Base-by-base conservation (phyloP, 148 eudicot genomes). In the Agrostemma githago region DNA sequence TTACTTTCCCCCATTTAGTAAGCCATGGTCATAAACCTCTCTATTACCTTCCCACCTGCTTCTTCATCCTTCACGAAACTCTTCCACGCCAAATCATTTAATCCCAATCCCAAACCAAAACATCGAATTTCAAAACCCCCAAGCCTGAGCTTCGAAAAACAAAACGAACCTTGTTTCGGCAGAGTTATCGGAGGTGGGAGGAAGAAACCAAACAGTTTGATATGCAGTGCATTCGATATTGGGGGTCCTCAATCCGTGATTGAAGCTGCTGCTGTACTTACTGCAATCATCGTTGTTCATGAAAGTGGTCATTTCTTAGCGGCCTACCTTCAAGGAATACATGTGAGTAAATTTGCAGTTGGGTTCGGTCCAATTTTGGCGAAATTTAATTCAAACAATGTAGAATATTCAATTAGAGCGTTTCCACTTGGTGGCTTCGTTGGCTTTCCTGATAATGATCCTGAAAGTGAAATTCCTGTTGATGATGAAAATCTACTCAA, bases 391-490 rank as follows among this genome's bases (percentile, higher is more conserved):
- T 82, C 94, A 5, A 88, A 96, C 8, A 92, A 92, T 77, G 99
- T 96, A 2, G 99, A 96, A 85, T 96, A 90, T 68, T 96, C 99
- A 4, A 51, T 96, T 77, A 85, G 99, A 77, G 97, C 99, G 41
- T 81, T 96, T 83, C 99, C 97, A 48, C 89, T 96, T 8, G 97
- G 97, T 73, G 99, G 99, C 1, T 96, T 92, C 85, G 99, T 96
- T 83, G 99, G 92, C 3, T 96, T 92, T 74, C 99, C 99, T 72
- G 99, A 96, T 90, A 96, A 96, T 87, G 99, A 96, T 76, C 96
- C 99, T 14, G 96, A 96, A 37, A 96, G 96, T 79, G 90, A 89
- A 73, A 96, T 96, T 46, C 97, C 97, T 2, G 80, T 85, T 2
- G 94, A 96, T 87, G 99, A 96, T 85, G 86, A 20, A 26, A 87